phyloP scores from a whole-genome alignment of 1,284 basidiomycete genomes.

The Cryptococcus hybrid region DNA sequence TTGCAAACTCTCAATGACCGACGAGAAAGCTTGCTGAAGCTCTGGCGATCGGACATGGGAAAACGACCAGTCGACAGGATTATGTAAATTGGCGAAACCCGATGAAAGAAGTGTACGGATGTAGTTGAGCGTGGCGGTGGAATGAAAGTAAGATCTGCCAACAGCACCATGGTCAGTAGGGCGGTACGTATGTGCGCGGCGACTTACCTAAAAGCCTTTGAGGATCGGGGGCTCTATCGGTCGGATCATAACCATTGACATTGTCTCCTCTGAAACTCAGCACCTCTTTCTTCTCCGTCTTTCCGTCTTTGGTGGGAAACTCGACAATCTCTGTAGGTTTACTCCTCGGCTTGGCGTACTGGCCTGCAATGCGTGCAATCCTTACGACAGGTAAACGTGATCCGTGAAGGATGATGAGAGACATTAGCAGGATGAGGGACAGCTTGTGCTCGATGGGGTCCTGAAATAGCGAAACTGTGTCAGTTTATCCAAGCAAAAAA shows the following conservation, averaged over 20 bases:
- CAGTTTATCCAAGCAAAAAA: slow-evolving; percentile 54
- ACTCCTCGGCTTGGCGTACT: slow-evolving; percentile 94
- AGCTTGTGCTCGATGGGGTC: slow-evolving; percentile 93
- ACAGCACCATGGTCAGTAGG: neutral
- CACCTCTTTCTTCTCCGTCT: slow-evolving; percentile 42
- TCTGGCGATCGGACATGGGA: slow-evolving; percentile 81
- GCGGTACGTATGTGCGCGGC: neutral
- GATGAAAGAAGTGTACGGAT: slow-evolving; percentile 83
- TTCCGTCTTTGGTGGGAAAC: slow-evolving; percentile 58
- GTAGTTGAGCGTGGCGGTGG: slow-evolving; percentile 88
- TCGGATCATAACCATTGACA: slow-evolving; percentile 72
- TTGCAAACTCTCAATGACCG: slow-evolving; percentile 76
- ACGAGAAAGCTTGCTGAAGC: slow-evolving; percentile 75
- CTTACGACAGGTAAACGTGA: slow-evolving; percentile 88
- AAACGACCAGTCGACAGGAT: slow-evolving; percentile 90
- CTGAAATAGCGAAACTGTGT: slow-evolving; percentile 57
- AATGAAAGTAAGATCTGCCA: slow-evolving; percentile 82
- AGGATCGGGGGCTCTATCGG: slow-evolving; percentile 81
- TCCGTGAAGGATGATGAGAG: slow-evolving; percentile 91
- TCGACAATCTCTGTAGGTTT: slow-evolving; percentile 72
- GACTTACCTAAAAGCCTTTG: slow-evolving; percentile 64
- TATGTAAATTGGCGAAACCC: slow-evolving; percentile 86
- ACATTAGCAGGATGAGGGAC: slow-evolving; percentile 91
- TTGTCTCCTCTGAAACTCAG: slow-evolving; percentile 77
- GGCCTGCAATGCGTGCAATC: slow-evolving; percentile 88